These are phyloP conservation scores for Cymodocea nodosa DNA, from an alignment of 116 monocot genomes.

Conservation along the genomic window DNA sequence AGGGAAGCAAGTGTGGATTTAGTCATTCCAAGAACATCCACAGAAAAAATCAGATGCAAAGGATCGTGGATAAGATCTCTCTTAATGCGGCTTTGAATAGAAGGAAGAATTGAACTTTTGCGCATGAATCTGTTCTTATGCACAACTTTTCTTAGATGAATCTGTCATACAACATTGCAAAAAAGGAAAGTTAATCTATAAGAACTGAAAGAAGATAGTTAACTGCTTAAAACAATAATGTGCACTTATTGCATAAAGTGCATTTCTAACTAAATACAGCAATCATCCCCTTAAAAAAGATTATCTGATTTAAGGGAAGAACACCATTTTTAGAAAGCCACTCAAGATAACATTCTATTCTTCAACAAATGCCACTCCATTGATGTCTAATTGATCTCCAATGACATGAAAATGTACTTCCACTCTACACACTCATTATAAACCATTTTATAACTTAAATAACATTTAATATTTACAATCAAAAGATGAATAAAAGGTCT, in stretches of 20 bases:
- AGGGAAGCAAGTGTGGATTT: slow-evolving; percentile 89
- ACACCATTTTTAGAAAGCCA: too few relatives aligned
- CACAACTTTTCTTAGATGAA: slow-evolving; percentile 87
- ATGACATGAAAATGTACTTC: too few relatives aligned
- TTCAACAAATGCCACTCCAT: too few relatives aligned
- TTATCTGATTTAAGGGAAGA: too few relatives aligned
- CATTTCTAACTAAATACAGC: too few relatives aligned
- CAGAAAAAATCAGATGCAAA: slow-evolving; percentile 87
- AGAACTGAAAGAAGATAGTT: background rate
- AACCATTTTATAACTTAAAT: too few relatives aligned
- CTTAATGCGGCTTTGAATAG: slow-evolving; percentile 69
- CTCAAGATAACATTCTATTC: too few relatives aligned
- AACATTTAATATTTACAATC: background rate
- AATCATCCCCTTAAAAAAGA: too few relatives aligned
- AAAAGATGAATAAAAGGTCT: background rate
- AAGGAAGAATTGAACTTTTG: slow-evolving; percentile 74
- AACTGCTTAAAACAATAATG: too few relatives aligned
- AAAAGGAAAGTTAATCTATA: background rate
- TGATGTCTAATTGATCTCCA: too few relatives aligned
- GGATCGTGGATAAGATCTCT: slow-evolving; percentile 99
- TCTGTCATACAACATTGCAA: slow-evolving; percentile 24
- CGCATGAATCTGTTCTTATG: slow-evolving; percentile 65
- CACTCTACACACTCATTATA: too few relatives aligned
- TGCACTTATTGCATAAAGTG: too few relatives aligned
- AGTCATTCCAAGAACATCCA: slow-evolving; percentile 94